Base-by-base conservation (phyloP, 441 rosid species). In the California macrophylla region DNA sequence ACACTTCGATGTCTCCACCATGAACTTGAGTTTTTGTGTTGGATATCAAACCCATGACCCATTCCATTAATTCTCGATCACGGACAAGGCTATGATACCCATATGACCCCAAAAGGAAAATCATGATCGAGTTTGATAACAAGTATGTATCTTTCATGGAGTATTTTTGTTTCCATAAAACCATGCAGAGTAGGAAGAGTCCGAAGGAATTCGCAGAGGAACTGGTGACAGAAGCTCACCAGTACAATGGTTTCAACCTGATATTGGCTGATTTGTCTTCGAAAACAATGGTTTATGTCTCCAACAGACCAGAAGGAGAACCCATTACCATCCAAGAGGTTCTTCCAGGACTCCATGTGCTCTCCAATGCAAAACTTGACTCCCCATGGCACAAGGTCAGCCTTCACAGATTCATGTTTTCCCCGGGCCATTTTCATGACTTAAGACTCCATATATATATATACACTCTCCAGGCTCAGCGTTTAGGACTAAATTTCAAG, bases 201-300 rank as follows among this genome's bases (percentile, higher is more conserved):
- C 95, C 90, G 0, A 77, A 72, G 77, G 85, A 83, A 73, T 89
- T 87, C 70, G 95, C 90, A 4, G 75, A 82, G 66, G 73, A 72
- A 70, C 72, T 89, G 73, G 78, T 13, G 68, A 77, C 69, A 34
- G 84, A 78, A 42, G 89, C 81, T 4, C 86, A 81, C 42, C 77
- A 71, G 50, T 87, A 84, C 81, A 89, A 87, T 38, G 95, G 95
- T 16, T 89, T 89, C 69, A 87, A 89, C 77, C 83, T 89, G 64
- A 81, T 89, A 38, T 8, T 85, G 58, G 89, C 86, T 0, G 92
- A 89, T 64, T 73, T 85, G 42, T 40, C 79, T 65, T 78, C 87
- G 50, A 82, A 74, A 65, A 64, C 75, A 23, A 89, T 89, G 95
- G 78, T 87, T 18, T 87, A 89, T 69, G 28, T 83, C 78, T 80